phyloP scores from a whole-genome alignment of 345 rosid species.

The Laguncularia racemosa region DNA sequence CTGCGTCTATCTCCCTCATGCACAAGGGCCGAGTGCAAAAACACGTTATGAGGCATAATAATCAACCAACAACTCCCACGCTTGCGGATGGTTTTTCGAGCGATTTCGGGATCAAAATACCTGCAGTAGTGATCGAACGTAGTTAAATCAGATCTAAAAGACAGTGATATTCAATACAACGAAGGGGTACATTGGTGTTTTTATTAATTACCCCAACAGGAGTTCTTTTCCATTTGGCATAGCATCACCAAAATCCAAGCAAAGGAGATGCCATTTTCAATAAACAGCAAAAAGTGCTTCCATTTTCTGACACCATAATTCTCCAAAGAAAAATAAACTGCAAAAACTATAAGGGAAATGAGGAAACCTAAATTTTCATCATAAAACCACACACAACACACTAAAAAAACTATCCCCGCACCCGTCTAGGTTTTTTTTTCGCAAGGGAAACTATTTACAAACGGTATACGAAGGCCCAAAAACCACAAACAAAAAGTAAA shows the following conservation, averaged over 20 bases:
- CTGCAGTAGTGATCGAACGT: conserved; percentile 21
- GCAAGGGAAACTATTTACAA: no score
- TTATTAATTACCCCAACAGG: conserved; percentile 36
- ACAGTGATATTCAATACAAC: no score
- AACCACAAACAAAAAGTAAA: no score
- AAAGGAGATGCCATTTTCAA: conserved; percentile 74
- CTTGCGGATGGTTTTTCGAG: conserved; percentile 84
- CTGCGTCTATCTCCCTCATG: conserved; percentile 74
- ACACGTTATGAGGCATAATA: conserved; percentile 92
- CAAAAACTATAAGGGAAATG: conserved; percentile 2
- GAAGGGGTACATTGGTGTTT: no score
- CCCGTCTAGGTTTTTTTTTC: no score
- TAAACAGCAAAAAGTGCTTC: conserved; percentile 74
- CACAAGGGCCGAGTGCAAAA: conserved; percentile 86
- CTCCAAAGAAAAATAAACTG: conserved; percentile 81
- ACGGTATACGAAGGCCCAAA: no score
- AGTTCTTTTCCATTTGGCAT: conserved; percentile 75
- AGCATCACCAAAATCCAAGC: conserved; percentile 88
- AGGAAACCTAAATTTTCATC: no score
- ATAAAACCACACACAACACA: neutral
- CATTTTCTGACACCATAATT: conserved; percentile 72
- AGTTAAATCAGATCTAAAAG: neutral
- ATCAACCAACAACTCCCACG: conserved; percentile 97
- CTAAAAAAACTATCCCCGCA: conserved; percentile 1
- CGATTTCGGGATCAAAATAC: conserved; percentile 78